phyloP scores from a whole-genome alignment of 129 eudicot species.

The Artemisia annua region DNA sequence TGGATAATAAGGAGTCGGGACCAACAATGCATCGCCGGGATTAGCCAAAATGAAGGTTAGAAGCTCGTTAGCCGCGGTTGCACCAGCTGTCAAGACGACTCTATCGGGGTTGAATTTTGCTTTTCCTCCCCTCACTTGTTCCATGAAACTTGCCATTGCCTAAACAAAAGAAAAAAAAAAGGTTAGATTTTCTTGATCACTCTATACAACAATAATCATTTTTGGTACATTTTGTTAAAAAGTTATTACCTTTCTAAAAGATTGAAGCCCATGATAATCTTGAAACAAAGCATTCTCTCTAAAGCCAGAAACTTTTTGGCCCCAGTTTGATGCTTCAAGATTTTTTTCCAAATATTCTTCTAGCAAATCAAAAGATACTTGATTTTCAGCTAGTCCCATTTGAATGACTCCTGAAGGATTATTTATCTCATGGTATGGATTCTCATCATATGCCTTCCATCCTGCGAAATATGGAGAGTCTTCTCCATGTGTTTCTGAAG shows the following conservation, averaged over 20 bases:
- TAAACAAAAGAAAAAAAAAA: conserved; percentile 21
- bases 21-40: conserved; percentile 90
- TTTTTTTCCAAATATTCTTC: conserved; percentile 75
- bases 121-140: conserved; percentile 89
- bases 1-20: conserved; percentile 99
- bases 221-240: background rate
- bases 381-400: conserved; percentile 98
- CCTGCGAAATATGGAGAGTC: conserved; percentile 98
- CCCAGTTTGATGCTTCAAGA: conserved; percentile 54
- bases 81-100: conserved; percentile 91
- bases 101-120: conserved; percentile 81
- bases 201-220: conserved; percentile 1
- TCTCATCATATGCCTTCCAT: conserved; percentile 97
- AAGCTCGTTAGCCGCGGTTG: conserved; percentile 96
- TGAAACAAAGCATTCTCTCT: conserved; percentile 96
- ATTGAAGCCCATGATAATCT: conserved; percentile 90
- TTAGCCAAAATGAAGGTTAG: conserved; percentile 90
- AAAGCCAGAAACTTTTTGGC: conserved; percentile 56
- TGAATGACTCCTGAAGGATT: conserved; percentile 92
- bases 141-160: conserved; percentile 99
- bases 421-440: conserved; percentile 68
- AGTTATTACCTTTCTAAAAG: conserved; percentile 75
- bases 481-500: conserved; percentile 94
- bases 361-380: conserved; percentile 95
- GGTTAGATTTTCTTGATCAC: conserved; percentile 27